Base-by-base conservation (phyloP, 805 yeast genomes). In the Candida germanica region DNA sequence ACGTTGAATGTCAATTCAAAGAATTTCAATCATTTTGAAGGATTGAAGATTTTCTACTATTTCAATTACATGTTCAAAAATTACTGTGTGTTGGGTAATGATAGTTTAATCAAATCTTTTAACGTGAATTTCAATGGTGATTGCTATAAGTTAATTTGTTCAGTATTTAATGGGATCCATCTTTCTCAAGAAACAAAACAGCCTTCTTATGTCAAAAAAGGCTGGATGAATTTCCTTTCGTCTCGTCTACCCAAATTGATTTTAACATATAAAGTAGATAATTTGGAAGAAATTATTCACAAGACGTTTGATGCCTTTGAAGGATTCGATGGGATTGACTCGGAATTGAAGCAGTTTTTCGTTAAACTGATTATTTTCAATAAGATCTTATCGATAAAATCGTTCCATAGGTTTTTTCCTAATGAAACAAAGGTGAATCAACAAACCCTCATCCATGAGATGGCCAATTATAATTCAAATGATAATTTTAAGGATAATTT, bases 201-300 rank as follows among this genome's bases (percentile, higher is more conserved):
- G 12, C 40, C 49, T 5, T 40, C 48, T 3, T 59, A 51, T 35
- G 48, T 62, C 11, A 33, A 49, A 5, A 56, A 54, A 45, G 64
- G 61, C 43, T 65, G 67, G 65, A 49, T 51, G 29, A 65, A 55
- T 36, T 67, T 56, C 38, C 48, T 67, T 4, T 44, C 57, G 3
- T 50, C 65, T 11, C 43, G 56, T 25, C 27, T 65, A 6, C 62
- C 66, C 2, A 38, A 38, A 6, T 42, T 59, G 8, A 36, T 64
- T 7, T 40, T 49, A 12, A 35, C 37, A 9, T 47, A 52, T 12
- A 50, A 50, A 32, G 26, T 44, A 9, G 46, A 39, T 4, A 42
- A 38, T 26, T 26, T 42, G 32, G 57, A 33, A 23, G 54, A 47
- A 10, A 24, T 31, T 3, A 25, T 43, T 8, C 28, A 31, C 4